Evolutionary conservation across 2,329 filamentous ascomycete genomes (phyloP).

Genomic region (Berkeleyomyces basicola): DNA sequence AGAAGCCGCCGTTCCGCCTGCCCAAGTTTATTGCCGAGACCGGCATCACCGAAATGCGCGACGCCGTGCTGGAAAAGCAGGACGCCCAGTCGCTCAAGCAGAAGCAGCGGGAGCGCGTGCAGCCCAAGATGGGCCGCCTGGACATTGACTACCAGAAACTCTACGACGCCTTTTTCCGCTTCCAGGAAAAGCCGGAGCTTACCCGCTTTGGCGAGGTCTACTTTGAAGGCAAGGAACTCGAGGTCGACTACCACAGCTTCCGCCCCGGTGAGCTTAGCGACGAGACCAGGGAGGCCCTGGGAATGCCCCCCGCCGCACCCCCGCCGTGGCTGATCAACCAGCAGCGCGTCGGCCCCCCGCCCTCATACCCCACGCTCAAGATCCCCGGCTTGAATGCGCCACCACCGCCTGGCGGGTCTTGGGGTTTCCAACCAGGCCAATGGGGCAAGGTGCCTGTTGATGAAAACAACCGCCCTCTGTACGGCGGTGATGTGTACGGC

Average conservation of each 20-base stretch:
- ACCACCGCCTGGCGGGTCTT: constrained; percentile 71
- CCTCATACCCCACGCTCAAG: constrained; percentile 88
- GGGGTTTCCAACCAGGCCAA: constrained; percentile 90
- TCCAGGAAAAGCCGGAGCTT: constrained; percentile 87
- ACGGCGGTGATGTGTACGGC: constrained; percentile 89
- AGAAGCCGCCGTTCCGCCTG: constrained; percentile 82
- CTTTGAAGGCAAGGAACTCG: constrained; percentile 96
- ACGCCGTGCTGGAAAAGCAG: constrained; percentile 90
- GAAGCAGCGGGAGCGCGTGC: constrained; percentile 85
- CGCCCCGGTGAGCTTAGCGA: constrained; percentile 82
- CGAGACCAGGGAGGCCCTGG: constrained; percentile 77
- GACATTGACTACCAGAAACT: constrained; percentile 98
- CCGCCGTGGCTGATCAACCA: constrained; percentile 97
- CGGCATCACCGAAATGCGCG: constrained; percentile 94
- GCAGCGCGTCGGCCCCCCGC: constrained; percentile 82
- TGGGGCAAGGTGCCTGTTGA: constrained; percentile 94
- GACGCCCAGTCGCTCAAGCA: constrained; percentile 83
- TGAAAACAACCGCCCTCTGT: constrained; percentile 79
- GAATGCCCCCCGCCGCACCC: constrained; percentile 81
- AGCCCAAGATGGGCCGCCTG: constrained; percentile 89
- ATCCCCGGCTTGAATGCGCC: constrained; percentile 90
- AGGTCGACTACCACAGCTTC: constrained; percentile 83
- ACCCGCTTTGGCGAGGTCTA: constrained; percentile 98
- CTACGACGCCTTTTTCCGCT: constrained; percentile 95
- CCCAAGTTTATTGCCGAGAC: constrained; percentile 97